Evolutionary conservation across 192 early-diverging fungal species (phyloP), one percentile per base, ranked within the genome.

Genomic region (Backusella macrospora): DNA sequence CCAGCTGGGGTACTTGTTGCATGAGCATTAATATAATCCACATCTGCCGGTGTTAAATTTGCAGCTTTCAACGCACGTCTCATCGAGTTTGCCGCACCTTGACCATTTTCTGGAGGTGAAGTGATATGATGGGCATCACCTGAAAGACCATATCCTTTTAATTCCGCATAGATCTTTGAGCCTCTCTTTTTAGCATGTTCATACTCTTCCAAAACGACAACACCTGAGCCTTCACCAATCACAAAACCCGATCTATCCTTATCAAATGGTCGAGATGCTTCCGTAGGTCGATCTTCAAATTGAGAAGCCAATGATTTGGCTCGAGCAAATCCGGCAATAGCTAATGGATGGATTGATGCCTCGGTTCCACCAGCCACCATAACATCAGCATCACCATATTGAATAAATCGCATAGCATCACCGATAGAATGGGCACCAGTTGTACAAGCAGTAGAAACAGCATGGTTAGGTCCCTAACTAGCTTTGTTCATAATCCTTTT

Each of bases 401-500:
- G 86, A 74, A 99, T 99, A 75, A 96, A 97, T 38, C 97, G 86
- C 86, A 90, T 90, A 0, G 97, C 97, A 72, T 99, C 97, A 26
- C 96, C 97, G 38, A 99, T 90, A 0, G 97, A 86, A 77, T 99
- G 96, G 3, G 96, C 95, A 6, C 97, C 97, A 5, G 97, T 97
- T 2, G 97, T 94, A 73, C 97, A 99, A 1, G 97, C 97, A 0
- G 97, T 99, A 3, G 95, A 92, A 0, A 90, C 94, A 23, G 94
- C 87, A 76, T 97, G 96, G 76, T 97, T 97, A 6, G 97, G 97
- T 0, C 97, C 97, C 81, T 92, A 82, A 71, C 72, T 66, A 43
- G 15, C n/a, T 26, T 18, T 81, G 38, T 49, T 59, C 52, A 59
- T 23, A 43, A 37, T 12, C 73, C 3, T 13, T 26, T 15, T 29